phyloP scores from a whole-genome alignment of 1,284 basidiomycete genomes.

The Schizophyllum commune region DNA sequence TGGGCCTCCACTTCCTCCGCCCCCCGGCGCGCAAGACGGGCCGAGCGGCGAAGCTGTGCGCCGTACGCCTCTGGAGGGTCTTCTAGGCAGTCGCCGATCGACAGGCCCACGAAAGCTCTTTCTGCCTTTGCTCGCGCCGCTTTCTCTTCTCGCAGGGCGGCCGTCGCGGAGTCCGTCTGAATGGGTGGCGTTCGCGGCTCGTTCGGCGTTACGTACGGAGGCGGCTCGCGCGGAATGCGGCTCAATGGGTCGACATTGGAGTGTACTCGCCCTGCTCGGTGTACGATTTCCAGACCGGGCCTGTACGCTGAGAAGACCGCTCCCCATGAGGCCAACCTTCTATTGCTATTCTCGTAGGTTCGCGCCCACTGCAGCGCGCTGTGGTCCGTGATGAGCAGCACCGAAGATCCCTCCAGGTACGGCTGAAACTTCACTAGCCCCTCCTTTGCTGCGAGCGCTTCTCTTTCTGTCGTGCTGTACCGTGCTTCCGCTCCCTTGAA shows the following conservation, averaged over 20 bases:
- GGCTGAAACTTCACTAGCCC: slow-evolving; percentile 25
- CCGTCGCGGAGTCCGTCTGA: no score
- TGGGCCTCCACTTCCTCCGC: no score
- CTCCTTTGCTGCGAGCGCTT: slow-evolving; percentile 25
- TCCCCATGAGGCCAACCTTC: slow-evolving; percentile 20
- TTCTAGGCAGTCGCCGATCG: no score
- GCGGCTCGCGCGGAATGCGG: not conserved
- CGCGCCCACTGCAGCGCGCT: slow-evolving; percentile 23
- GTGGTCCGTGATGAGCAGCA: slow-evolving; percentile 23
- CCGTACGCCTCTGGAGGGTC: no score
- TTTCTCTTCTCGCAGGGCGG: no score
- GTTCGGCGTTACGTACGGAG: no score
- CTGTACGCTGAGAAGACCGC: slow-evolving; percentile 19
- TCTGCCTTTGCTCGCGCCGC: no score
- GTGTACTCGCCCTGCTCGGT: slow-evolving; percentile 24
- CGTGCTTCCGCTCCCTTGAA: slow-evolving; percentile 22
- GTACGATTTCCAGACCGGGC: slow-evolving; percentile 23
- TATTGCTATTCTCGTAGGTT: slow-evolving; percentile 24
- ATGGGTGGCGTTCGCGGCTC: no score
- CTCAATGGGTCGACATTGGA: slow-evolving; percentile 25
- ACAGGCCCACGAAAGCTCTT: no score
- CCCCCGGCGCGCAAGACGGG: no score
- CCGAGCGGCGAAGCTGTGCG: no score
- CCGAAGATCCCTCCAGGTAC: slow-evolving; percentile 22
- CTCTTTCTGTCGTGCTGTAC: slow-evolving; percentile 26